phyloP scores from a whole-genome alignment of 257 asterid species.

The Rhazya stricta region DNA sequence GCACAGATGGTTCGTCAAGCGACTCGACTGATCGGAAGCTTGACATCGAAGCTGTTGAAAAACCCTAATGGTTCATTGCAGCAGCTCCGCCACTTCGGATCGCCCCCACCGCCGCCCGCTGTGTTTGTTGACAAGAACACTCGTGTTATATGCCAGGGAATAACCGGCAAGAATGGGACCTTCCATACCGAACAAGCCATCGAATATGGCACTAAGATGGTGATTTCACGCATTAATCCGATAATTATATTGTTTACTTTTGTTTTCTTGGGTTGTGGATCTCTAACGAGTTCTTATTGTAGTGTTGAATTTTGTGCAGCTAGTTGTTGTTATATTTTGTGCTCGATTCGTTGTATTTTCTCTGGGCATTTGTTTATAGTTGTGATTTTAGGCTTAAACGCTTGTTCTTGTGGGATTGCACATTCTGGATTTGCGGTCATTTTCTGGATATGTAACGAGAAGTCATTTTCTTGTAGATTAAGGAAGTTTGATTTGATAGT shows the following conservation, averaged over 20 bases:
- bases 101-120: constrained; percentile 75
- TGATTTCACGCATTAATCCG: background rate
- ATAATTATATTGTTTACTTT: background rate
- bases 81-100: constrained; percentile 67
- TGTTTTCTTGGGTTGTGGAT: background rate
- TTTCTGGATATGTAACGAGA: background rate
- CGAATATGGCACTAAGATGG: constrained; percentile 95
- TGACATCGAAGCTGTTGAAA: constrained; percentile 44
- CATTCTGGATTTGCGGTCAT: background rate
- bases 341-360: background rate
- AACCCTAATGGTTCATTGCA: constrained; percentile 26
- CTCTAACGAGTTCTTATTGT: background rate
- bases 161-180: constrained; percentile 92
- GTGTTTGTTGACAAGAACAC: constrained; percentile 94
- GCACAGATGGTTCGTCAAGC: constrained; percentile 66
- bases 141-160: constrained; percentile 89
- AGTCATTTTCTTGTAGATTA: background rate
- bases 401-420: background rate
- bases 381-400: background rate
- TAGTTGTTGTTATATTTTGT: background rate
- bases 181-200: constrained; percentile 96
- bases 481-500: background rate
- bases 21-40: constrained; percentile 47
- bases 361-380: background rate
- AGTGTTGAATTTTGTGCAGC: background rate